These are phyloP conservation scores for Sugiyamaella qingdaonensis DNA, from an alignment of 805 yeast species.

Conservation along the genomic window DNA sequence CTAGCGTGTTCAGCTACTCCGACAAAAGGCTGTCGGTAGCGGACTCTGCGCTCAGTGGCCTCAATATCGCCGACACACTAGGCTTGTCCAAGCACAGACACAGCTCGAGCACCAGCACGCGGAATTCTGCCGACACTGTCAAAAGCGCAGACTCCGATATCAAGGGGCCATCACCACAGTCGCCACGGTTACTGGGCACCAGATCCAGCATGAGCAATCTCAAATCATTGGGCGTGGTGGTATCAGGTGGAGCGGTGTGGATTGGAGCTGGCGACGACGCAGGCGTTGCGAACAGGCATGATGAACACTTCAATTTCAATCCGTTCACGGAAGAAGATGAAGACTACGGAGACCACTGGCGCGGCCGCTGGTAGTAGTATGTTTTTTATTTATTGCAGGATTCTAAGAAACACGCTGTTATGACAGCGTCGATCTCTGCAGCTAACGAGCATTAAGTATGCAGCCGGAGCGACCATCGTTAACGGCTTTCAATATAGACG, in stretches of 20 bases:
- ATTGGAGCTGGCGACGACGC: conserved; percentile 1
- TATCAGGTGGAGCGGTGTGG: conserved; percentile 2
- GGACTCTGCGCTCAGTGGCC: background rate
- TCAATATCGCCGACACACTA: background rate
- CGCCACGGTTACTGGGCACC: background rate
- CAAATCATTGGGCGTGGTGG: background rate
- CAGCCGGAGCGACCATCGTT: no score
- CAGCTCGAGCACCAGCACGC: background rate
- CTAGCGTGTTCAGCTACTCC: background rate
- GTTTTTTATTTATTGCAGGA: background rate
- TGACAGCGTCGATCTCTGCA: no score
- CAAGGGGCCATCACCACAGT: background rate
- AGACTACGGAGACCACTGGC: background rate
- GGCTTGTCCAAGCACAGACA: background rate
- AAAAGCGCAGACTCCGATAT: background rate
- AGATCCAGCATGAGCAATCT: conserved; percentile 1
- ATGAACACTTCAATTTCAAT: background rate
- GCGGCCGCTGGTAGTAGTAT: background rate
- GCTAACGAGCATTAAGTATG: no score
- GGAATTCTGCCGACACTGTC: background rate
- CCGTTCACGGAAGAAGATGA: conserved; percentile 4
- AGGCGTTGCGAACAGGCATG: background rate
- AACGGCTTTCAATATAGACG: background rate
- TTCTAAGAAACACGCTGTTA: background rate
- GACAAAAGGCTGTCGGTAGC: background rate